Evolutionary conservation across 1,139 yeast genomes (phyloP).

Genomic region (Candida freyschussii): DNA sequence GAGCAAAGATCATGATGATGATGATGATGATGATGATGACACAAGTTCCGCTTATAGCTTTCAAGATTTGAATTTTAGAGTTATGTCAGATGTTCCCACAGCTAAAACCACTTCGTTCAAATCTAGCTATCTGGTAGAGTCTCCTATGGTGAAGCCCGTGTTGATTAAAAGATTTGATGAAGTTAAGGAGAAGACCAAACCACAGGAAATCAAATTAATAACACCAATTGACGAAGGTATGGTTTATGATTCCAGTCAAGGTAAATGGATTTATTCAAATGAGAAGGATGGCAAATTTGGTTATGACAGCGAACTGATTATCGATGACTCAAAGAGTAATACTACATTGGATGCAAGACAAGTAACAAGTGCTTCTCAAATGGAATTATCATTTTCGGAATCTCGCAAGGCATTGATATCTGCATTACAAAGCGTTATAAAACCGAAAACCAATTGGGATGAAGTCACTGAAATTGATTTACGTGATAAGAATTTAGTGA

Average conservation of each 20-base stretch:
- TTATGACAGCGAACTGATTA: slow-evolving; percentile 7
- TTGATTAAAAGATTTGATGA: slow-evolving; percentile 14
- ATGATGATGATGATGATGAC: not conserved
- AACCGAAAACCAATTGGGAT: slow-evolving; percentile 34
- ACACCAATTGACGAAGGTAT: slow-evolving; percentile 20
- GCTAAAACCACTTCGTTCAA: slow-evolving; percentile 17
- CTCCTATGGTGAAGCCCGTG: slow-evolving; percentile 21
- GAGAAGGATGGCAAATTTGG: not conserved
- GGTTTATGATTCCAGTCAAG: slow-evolving; percentile 12
- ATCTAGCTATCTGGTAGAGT: slow-evolving; percentile 11
- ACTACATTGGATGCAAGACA: slow-evolving; percentile 14
- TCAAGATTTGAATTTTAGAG: slow-evolving; percentile 12
- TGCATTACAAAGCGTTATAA: slow-evolving; percentile 29
- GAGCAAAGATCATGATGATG: slow-evolving; percentile 2
- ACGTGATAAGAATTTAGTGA: slow-evolving; percentile 26
- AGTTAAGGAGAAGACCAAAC: slow-evolving; percentile 3
- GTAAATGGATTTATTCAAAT: slow-evolving; percentile 17
- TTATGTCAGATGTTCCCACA: slow-evolving; percentile 9
- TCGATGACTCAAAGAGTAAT: slow-evolving; percentile 8
- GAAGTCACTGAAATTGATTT: slow-evolving; percentile 28
- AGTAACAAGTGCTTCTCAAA: slow-evolving; percentile 26
- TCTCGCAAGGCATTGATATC: slow-evolving; percentile 28
- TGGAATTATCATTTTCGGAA: slow-evolving; percentile 29
- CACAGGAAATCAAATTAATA: slow-evolving; percentile 12
- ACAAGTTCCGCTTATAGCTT: slow-evolving; percentile 17